Conservation (phyloP, 345 rosid genomes). For the Pugionium cornutum region DNA sequence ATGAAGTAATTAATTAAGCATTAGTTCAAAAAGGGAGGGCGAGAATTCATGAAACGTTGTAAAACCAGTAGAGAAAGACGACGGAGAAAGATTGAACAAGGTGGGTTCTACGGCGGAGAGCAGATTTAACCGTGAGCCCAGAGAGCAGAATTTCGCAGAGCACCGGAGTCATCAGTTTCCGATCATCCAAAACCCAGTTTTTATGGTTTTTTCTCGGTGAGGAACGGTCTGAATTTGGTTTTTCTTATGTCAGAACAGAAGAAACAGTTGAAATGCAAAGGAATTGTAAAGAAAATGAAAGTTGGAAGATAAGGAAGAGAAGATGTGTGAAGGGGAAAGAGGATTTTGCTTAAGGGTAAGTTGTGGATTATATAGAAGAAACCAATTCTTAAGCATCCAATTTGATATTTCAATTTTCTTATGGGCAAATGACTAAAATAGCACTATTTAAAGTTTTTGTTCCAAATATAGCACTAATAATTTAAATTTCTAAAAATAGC, state of each 20-base stretch:
- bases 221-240: not conserved
- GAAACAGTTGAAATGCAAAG: constrained; percentile 25
- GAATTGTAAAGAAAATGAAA: no score
- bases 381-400: constrained; percentile 31
- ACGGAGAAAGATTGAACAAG: constrained; percentile 53
- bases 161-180: constrained; percentile 85
- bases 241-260: constrained; percentile 3
- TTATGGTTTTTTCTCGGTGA: not conserved
- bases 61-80: constrained; percentile 95
- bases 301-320: constrained; percentile 32
- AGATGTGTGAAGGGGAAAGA: constrained; percentile 42
- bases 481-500: no score
- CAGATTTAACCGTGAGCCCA: constrained; percentile 81
- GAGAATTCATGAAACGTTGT: constrained; percentile 68
- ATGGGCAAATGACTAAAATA: no score
- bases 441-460: no score
- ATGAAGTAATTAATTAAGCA: not conserved
- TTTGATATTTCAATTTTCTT: not conserved
- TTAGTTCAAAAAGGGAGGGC: no score
- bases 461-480: no score
- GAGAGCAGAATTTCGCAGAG: constrained; percentile 82
- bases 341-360: constrained; percentile 31
- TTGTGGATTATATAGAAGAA: constrained; percentile 37
- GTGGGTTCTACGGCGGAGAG: constrained; percentile 72
- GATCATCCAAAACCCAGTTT: constrained; percentile 44